Evolutionary conservation across 306 rosid genomes (phyloP), one percentile per base, ranked within the genome.

Genomic region (Crataegus laevigata): DNA sequence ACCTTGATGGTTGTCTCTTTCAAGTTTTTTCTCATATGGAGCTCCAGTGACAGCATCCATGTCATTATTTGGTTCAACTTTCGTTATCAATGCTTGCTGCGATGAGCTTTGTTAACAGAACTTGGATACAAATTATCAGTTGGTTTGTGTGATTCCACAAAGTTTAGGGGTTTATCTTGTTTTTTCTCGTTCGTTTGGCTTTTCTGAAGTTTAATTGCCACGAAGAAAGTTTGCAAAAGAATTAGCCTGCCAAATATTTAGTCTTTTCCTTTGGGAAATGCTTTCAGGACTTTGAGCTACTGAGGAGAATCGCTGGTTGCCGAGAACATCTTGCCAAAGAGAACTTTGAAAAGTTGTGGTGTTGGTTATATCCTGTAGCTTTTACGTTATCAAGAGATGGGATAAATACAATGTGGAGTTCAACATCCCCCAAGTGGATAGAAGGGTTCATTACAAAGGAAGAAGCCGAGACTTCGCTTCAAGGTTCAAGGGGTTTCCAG

Each of bases 321-420:
- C 87, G 72, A 78, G 91, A 88, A 78, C 80, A 86, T 85, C 77
- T 91, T 73, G 72, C 81, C 71, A 93, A 77, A 76, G 97, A 87
- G 74, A 87, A 87, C 86, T 94, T 94, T 73, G 96, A 94, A 91
- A 89, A 77, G 82, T 86, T 94, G 89, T 94, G 98, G 98, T 90
- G 96, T 80, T 94, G 98, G 98, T 76, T 94, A 75, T 94, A 87
- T 86, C 98, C 98, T 26, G 93, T 94, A 59, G 98, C 97, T 69
- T 77, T 69, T 74, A 80, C 83, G 66, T 65, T 94, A 74, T 94
- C 98, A 21, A 88, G 81, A 81, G 85, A 87, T 71, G 69, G 88
- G 91, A 80, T 91, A 75, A 92, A 85, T 74, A 81, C 93, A 71
- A 75, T 90, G 72, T 94, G 98, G 98, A 90, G 88, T 77, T 90